A percentile compares a stretch with the other conserved stretches of the same genome.
Evolutionary conservation across 352 stramenopile species (phyloP).

Genomic region (Pythium guiyangense): DNA sequence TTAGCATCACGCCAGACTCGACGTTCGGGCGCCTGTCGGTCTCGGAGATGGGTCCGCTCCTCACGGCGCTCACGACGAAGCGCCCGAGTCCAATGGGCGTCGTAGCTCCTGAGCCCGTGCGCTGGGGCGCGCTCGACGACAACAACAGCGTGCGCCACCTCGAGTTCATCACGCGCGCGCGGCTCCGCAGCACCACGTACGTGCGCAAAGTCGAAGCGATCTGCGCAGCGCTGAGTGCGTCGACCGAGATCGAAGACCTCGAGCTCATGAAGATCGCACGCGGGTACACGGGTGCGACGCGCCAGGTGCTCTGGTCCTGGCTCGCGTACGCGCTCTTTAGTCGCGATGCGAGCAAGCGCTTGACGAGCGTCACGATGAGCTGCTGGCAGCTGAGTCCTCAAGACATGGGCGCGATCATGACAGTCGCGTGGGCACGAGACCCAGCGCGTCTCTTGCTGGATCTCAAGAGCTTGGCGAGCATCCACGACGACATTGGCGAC

Average conservation of each 20-base stretch:
- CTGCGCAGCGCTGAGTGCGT: not conserved
- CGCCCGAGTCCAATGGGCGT: too few relatives aligned
- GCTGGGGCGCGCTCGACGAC: too few relatives aligned
- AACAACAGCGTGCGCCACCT: not conserved
- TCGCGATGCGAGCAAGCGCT: not conserved
- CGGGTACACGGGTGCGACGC: not conserved
- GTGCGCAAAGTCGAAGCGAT: not conserved
- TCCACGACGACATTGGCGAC: not conserved
- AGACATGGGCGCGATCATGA: not conserved
- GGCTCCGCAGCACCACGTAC: not conserved
- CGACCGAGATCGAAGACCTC: not conserved
- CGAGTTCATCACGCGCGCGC: not conserved
- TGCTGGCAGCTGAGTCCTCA: not conserved
- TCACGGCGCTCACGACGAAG: too few relatives aligned
- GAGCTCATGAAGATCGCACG: not conserved
- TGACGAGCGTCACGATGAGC: not conserved
- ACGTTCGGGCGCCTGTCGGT: not conserved
- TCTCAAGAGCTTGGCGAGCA: not conserved
- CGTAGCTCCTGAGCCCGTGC: too few relatives aligned
- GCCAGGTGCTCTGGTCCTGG: not conserved
- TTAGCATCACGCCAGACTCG: not conserved
- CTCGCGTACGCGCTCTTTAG: constrained; percentile 1
- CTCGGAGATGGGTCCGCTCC: too few relatives aligned
- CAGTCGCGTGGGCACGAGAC: not conserved
- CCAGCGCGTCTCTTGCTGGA: too few relatives aligned